phyloP scores from a whole-genome alignment of 129 eudicot species.

The Gnaphalium uliginosum region DNA sequence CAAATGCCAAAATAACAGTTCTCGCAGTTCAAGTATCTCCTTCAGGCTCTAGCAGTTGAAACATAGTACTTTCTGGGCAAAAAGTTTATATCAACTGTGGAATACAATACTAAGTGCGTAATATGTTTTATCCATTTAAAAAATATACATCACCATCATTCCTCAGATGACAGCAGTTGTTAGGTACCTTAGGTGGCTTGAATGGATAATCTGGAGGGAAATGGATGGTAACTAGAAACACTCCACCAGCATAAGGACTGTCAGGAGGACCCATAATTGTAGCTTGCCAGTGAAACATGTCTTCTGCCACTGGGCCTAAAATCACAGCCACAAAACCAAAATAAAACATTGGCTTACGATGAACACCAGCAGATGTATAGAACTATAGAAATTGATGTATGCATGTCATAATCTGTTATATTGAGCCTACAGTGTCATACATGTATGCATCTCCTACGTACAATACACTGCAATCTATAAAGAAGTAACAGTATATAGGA shows the following conservation, averaged over 20 bases:
- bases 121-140: background rate
- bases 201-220: slow-evolving; percentile 72
- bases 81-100: slow-evolving; percentile 1
- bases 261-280: slow-evolving; percentile 78
- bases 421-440: background rate
- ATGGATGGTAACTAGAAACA: slow-evolving; percentile 61
- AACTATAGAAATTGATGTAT: slow-evolving; percentile 1
- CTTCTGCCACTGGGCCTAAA: slow-evolving; percentile 74
- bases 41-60: background rate
- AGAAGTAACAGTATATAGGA: background rate
- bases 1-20: slow-evolving; percentile 1
- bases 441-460: background rate
- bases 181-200: slow-evolving; percentile 69
- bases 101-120: background rate
- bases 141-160: slow-evolving; percentile 4
- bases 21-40: background rate
- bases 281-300: slow-evolving; percentile 79
- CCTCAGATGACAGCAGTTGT: slow-evolving; percentile 1
- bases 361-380: slow-evolving; percentile 15
- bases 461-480: background rate
- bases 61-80: slow-evolving; percentile 1
- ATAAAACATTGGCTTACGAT: slow-evolving; percentile 4
- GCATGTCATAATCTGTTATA: slow-evolving; percentile 3
- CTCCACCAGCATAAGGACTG: slow-evolving; percentile 73
- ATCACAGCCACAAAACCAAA: slow-evolving; percentile 15